Conservation (phyloP, 2,329 filamentous ascomycete genomes). For the Trichothecium sympodiale region DNA sequence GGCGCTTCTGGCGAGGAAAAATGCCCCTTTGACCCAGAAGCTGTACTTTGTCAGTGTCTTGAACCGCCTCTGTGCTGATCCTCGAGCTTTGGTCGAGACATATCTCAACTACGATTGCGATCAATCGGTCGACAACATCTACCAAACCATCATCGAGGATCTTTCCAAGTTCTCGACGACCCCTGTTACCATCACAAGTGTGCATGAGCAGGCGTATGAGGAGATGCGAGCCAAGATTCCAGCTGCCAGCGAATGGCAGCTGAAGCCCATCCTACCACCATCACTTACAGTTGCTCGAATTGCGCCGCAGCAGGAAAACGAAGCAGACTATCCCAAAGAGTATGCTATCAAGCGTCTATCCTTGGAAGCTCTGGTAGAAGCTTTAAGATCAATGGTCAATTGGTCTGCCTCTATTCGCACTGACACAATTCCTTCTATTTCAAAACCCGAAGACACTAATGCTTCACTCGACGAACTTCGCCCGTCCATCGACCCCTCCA, state of each 20-base stretch:
- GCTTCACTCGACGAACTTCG: conserved; percentile 36
- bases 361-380: conserved; percentile 79
- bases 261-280: conserved; percentile 74
- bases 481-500: conserved; percentile 58
- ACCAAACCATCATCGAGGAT: conserved; percentile 89
- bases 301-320: conserved; percentile 43
- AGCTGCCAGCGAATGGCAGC: conserved; percentile 67
- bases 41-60: conserved; percentile 82
- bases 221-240: conserved; percentile 58
- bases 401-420: conserved; percentile 64
- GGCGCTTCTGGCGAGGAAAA: conserved; percentile 77
- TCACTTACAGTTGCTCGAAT: conserved; percentile 75
- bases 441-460: conserved; percentile 18
- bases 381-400: conserved; percentile 78
- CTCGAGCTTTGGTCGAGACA: conserved; percentile 80
- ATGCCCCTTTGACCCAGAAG: conserved; percentile 82
- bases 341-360: conserved; percentile 86
- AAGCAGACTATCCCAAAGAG: conserved; percentile 71
- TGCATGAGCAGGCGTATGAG: conserved; percentile 78
- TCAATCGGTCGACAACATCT: conserved; percentile 90
- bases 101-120: conserved; percentile 99
- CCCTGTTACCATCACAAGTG: conserved; percentile 61
- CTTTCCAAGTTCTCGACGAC: conserved; percentile 76
- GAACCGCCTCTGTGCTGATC: conserved; percentile 73
- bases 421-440: conserved; percentile 29